Conservation (phyloP, 306 rosid species). For the Albizia julibrissin region DNA sequence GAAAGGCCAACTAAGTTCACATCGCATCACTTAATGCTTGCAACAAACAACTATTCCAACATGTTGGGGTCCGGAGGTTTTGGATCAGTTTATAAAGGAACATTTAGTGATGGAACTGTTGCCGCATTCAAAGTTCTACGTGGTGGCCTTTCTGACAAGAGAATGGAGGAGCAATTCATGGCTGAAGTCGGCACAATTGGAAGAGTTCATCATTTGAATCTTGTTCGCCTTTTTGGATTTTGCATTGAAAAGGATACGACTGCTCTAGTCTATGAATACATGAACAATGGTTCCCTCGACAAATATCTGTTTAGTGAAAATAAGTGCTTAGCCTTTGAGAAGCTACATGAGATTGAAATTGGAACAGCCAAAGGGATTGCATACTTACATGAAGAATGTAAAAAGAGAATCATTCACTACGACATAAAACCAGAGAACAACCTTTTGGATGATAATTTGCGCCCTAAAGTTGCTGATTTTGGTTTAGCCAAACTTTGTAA, state of each 20-base stretch:
- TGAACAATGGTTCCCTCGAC: not conserved
- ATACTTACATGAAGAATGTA: not conserved
- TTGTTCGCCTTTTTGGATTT: not conserved
- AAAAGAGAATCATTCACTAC: not conserved
- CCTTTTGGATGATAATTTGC: not conserved
- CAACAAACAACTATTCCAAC: conserved; percentile 26
- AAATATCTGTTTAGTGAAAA: too few species aligned
- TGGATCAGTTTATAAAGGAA: conserved; percentile 38
- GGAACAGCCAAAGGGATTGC: not conserved
- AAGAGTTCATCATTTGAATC: not conserved
- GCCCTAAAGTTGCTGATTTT: not conserved
- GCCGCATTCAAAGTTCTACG: not conserved
- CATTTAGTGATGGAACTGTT: not conserved
- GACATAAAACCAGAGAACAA: not conserved
- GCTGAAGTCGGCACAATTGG: not conserved
- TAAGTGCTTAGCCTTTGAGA: not conserved
- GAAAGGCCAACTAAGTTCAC: conserved; percentile 33
- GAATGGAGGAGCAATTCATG: not conserved
- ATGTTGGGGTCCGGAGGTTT: conserved; percentile 42
- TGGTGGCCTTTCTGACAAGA: not conserved
- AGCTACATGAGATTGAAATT: not conserved
- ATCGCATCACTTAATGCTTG: conserved; percentile 19
- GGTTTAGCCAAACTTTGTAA: not conserved
- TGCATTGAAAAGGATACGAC: not conserved
- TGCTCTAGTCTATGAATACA: not conserved